Evolutionary conservation across 495 filamentous ascomycete species (phyloP).

Genomic region (Amniculicola lignicola): DNA sequence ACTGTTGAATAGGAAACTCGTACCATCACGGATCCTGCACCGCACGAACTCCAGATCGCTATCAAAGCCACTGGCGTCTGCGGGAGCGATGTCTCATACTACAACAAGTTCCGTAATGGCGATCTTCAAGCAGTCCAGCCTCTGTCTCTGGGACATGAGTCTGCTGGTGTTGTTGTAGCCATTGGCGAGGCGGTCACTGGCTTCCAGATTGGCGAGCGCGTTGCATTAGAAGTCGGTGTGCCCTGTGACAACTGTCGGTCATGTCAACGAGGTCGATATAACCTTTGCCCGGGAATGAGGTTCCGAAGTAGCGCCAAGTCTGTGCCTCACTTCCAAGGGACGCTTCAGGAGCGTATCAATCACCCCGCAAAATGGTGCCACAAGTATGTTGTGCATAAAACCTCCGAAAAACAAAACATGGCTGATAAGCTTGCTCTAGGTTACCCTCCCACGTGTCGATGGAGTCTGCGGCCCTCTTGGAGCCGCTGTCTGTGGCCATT

Average conservation of each 20-base stretch:
- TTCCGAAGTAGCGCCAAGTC: constrained; percentile 41
- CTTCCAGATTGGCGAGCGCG: constrained; percentile 37
- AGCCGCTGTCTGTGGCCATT: constrained; percentile 38
- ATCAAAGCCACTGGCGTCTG: constrained; percentile 39
- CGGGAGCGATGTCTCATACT: constrained; percentile 38
- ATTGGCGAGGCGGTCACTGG: constrained; percentile 36
- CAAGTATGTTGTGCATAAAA: constrained; percentile 37
- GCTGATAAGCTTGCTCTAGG: constrained; percentile 31
- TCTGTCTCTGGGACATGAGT: constrained; percentile 37
- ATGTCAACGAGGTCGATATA: constrained; percentile 40
- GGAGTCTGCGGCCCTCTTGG: constrained; percentile 35
- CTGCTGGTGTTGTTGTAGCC: constrained; percentile 37
- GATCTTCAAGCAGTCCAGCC: constrained; percentile 34
- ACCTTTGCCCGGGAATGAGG: constrained; percentile 38
- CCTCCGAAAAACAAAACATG: constrained; percentile 15
- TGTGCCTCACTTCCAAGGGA: constrained; percentile 40
- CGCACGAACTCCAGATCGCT: constrained; percentile 38
- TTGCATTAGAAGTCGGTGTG: constrained; percentile 39
- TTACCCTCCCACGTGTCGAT: constrained; percentile 33
- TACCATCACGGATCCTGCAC: constrained; percentile 33
- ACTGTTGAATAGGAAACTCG: constrained; percentile 35
- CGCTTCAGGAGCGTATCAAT: constrained; percentile 39
- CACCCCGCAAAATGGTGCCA: constrained; percentile 40
- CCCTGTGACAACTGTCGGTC: constrained; percentile 38
- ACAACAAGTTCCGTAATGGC: constrained; percentile 39